Evolutionary conservation across 108 stramenopile species (phyloP).

Genomic region (Schizochytrium sp.): DNA sequence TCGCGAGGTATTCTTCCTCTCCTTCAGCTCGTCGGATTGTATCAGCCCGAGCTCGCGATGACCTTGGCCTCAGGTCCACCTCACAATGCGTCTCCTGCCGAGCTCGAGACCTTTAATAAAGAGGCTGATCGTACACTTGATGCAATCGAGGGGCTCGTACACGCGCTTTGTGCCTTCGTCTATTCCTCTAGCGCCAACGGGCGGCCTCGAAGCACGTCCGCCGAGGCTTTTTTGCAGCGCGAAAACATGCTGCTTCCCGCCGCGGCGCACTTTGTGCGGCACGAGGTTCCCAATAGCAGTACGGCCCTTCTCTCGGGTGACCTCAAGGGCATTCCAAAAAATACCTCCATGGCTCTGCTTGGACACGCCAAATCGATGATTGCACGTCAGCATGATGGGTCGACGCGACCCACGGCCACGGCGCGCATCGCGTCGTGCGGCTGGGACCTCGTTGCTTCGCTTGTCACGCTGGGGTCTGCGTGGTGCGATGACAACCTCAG

Average conservation of each 20-base stretch:
- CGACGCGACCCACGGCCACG: background rate
- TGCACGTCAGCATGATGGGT: conserved; percentile 5
- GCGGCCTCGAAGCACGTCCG: background rate
- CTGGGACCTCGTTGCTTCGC: background rate
- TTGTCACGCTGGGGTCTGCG: background rate
- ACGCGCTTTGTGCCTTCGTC: background rate
- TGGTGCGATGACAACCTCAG: background rate
- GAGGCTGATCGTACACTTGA: background rate
- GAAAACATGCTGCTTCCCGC: background rate
- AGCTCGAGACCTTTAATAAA: background rate
- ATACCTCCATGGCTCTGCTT: background rate
- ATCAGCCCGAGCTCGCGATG: background rate
- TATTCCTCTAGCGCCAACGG: background rate
- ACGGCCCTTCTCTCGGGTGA: background rate
- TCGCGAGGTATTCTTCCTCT: background rate
- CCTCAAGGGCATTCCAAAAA: background rate
- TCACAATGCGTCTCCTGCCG: background rate
- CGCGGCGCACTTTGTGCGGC: background rate
- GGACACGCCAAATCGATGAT: conserved; percentile 15
- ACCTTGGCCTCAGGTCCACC: background rate
- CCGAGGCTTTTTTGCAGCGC: background rate
- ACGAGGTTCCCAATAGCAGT: background rate
- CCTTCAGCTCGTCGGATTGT: background rate
- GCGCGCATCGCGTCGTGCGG: background rate
- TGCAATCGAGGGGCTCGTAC: background rate